These are phyloP conservation scores for Russula vinacea DNA, from an alignment of 768 basidiomycete species.

Conservation along the genomic window DNA sequence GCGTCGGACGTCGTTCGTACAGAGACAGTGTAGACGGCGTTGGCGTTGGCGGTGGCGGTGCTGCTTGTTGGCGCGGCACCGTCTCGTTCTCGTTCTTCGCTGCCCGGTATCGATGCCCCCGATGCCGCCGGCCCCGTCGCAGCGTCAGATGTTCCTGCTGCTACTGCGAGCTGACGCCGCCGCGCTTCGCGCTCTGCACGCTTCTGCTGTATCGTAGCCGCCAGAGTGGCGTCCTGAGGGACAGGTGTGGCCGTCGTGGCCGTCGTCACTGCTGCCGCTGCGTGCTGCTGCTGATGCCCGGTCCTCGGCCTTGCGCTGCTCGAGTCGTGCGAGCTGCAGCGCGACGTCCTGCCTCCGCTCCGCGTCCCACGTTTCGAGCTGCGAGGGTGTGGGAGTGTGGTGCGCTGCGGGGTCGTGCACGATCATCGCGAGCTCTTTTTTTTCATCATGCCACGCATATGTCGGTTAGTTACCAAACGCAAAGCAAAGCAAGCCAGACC, in stretches of 20 bases:
- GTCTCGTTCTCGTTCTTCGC: neutral
- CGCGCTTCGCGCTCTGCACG: slow-evolving; percentile 63
- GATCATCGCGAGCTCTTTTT: slow-evolving; percentile 78
- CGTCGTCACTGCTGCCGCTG: slow-evolving; percentile 36
- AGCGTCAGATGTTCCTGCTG: neutral
- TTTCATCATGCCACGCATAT: no score
- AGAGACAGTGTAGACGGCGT: slow-evolving; percentile 49
- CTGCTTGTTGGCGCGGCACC: no score
- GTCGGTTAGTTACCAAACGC: no score
- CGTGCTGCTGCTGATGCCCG: slow-evolving; percentile 49
- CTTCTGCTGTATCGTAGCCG: slow-evolving; percentile 41
- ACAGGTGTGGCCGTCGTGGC: neutral
- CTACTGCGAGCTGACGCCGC: slow-evolving; percentile 12
- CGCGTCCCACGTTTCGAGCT: slow-evolving; percentile 53
- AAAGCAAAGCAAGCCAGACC: no score
- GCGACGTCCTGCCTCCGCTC: slow-evolving; percentile 46
- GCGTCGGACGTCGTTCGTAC: slow-evolving; percentile 63
- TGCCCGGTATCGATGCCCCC: neutral
- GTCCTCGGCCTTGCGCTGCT: slow-evolving; percentile 43
- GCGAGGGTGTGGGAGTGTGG: slow-evolving; percentile 44
- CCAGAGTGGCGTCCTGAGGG: slow-evolving; percentile 28
- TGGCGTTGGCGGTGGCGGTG: neutral
- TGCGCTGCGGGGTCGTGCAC: slow-evolving; percentile 68
- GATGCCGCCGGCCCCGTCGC: neutral
- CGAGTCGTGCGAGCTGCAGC: slow-evolving; percentile 48